phyloP scores from a whole-genome alignment of 1,284 basidiomycete species.

The Nidula niveotomentosa region DNA sequence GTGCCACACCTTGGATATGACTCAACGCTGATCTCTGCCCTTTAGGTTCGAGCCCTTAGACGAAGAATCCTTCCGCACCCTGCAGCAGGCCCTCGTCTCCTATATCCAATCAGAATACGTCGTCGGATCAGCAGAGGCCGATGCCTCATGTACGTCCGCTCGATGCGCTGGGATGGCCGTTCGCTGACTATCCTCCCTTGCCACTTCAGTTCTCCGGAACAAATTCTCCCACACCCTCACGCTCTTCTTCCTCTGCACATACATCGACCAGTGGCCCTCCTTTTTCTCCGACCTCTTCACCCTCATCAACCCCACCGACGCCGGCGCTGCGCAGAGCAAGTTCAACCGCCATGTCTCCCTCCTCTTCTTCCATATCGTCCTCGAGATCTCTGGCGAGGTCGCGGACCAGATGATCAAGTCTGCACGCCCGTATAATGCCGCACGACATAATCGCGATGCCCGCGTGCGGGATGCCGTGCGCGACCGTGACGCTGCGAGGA shows the following conservation, averaged over 20 bases:
- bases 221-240: slow-evolving; percentile 98
- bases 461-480: slow-evolving; percentile 89
- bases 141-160: slow-evolving; percentile 63
- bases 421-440: slow-evolving; percentile 69
- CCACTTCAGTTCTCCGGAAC: slow-evolving; percentile 79
- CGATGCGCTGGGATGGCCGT: not conserved
- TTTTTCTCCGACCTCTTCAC: slow-evolving; percentile 82
- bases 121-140: slow-evolving; percentile 72
- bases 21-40: slow-evolving; percentile 7
- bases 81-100: slow-evolving; percentile 68
- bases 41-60: slow-evolving; percentile 70
- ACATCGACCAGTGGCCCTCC: slow-evolving; percentile 79
- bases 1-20: slow-evolving; percentile 1
- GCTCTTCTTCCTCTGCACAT: slow-evolving; percentile 91
- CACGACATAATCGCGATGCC: slow-evolving; percentile 77
- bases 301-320: slow-evolving; percentile 64
- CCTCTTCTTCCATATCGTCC: slow-evolving; percentile 84
- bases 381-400: slow-evolving; percentile 92
- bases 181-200: not conserved
- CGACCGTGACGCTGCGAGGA: slow-evolving; percentile 82
- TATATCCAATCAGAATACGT: slow-evolving; percentile 85
- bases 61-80: slow-evolving; percentile 62
- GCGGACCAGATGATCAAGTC: slow-evolving; percentile 89
- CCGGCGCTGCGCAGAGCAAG: slow-evolving; percentile 45
- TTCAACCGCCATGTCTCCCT: slow-evolving; percentile 83